These are phyloP conservation scores for Mycena polygramma DNA, from an alignment of 768 basidiomycete genomes.

Conservation along the genomic window DNA sequence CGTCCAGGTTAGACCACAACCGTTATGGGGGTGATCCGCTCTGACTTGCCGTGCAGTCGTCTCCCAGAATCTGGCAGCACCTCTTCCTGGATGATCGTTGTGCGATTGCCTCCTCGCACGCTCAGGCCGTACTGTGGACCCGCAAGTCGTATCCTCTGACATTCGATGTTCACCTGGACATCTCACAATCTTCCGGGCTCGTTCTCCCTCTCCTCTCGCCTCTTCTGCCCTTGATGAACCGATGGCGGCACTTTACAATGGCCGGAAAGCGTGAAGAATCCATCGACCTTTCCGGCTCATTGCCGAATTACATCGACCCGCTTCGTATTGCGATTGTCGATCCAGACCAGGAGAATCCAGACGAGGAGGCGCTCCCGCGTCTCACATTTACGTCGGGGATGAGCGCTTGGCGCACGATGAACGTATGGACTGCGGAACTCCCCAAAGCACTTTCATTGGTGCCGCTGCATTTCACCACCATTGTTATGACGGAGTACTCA, in stretches of 20 bases:
- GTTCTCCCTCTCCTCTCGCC: slow-evolving; percentile 76
- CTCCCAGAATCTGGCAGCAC: slow-evolving; percentile 73
- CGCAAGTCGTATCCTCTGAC: slow-evolving; percentile 64
- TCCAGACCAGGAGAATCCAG: slow-evolving; percentile 46
- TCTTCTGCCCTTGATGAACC: slow-evolving; percentile 65
- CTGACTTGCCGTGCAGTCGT: slow-evolving; percentile 45
- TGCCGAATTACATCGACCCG: slow-evolving; percentile 47
- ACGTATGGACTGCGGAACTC: slow-evolving; percentile 62
- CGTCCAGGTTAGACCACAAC: slow-evolving; percentile 40
- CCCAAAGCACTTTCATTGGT: slow-evolving; percentile 59
- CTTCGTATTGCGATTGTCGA: slow-evolving; percentile 55
- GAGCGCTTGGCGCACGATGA: slow-evolving; percentile 55
- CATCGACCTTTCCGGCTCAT: slow-evolving; percentile 43
- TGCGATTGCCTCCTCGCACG: slow-evolving; percentile 52
- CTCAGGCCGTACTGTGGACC: slow-evolving; percentile 68
- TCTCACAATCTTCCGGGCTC: slow-evolving; percentile 57
- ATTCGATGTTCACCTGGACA: slow-evolving; percentile 66
- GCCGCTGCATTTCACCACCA: slow-evolving; percentile 67
- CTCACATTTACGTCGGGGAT: slow-evolving; percentile 51
- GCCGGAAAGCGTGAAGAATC: slow-evolving; percentile 56
- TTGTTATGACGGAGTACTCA: slow-evolving; percentile 68
- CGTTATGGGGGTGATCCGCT: not conserved
- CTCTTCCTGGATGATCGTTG: slow-evolving; percentile 64
- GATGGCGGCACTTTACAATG: slow-evolving; percentile 70
- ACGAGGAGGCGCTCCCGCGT: slow-evolving; percentile 46